A percentile compares a stretch with the other conserved stretches of the same genome.
These are phyloP conservation scores for Clohesyomyces aquaticus DNA, from an alignment of 495 filamentous ascomycete species.

Conservation along the genomic window DNA sequence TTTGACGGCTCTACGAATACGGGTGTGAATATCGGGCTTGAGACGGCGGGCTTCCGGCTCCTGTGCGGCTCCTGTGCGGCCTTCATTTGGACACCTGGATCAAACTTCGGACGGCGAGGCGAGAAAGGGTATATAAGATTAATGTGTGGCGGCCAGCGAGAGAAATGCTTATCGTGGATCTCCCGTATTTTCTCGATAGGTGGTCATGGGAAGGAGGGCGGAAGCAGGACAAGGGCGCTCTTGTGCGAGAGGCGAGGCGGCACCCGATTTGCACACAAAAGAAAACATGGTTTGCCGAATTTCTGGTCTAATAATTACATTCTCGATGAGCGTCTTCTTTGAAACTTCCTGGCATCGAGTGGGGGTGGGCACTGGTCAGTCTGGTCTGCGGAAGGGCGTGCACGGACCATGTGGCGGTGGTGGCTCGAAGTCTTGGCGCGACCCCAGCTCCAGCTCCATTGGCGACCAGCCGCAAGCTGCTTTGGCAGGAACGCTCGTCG, in stretches of 20 bases:
- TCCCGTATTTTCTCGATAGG: slow-evolving; percentile 27
- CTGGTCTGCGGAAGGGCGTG: not conserved
- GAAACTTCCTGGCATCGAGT: no score
- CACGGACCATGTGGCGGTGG: no score
- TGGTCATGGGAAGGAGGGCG: slow-evolving; percentile 22
- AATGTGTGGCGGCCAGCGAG: slow-evolving; percentile 36
- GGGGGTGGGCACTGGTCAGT: not conserved
- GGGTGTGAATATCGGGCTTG: not conserved
- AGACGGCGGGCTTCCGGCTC: not conserved
- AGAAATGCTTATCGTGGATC: slow-evolving; percentile 22
- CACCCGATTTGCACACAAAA: no score
- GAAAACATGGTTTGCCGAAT: no score
- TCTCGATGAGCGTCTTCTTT: no score
- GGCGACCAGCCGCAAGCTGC: no score
- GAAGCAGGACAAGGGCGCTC: slow-evolving; percentile 31
- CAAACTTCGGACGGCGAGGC: slow-evolving; percentile 10
- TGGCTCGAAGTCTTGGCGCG: not conserved
- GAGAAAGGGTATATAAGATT: slow-evolving; percentile 38
- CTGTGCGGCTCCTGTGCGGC: not conserved
- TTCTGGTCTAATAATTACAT: no score
- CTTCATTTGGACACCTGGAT: not conserved
- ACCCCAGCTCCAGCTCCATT: not conserved
- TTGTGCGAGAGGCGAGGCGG: slow-evolving; percentile 33
- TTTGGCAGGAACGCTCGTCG: not conserved
- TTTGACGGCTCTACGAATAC: slow-evolving; percentile 15